Conservation (phyloP, 2,329 filamentous ascomycete genomes). For the Onygena corvina region DNA sequence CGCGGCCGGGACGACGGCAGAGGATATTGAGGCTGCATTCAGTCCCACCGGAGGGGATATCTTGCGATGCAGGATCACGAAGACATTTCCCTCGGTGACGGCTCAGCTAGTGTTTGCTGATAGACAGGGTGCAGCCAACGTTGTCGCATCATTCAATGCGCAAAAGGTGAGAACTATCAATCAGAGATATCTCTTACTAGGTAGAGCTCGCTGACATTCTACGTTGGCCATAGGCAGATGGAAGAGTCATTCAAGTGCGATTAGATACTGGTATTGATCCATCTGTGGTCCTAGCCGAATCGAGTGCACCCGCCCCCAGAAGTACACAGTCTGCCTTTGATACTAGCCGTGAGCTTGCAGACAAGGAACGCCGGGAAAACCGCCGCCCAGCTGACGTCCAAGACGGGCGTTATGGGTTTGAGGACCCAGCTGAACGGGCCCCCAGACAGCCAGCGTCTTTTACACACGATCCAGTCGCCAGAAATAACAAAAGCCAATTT, state of each 20-base stretch:
- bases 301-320: conserved; percentile 13
- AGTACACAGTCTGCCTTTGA: conserved; percentile 22
- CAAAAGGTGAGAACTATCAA: conserved; percentile 40
- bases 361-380: conserved; percentile 28
- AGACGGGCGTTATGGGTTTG: conserved; percentile 32
- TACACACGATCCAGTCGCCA: background rate
- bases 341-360: conserved; percentile 29
- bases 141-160: conserved; percentile 51
- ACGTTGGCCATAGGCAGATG: conserved; percentile 41
- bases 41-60: conserved; percentile 42
- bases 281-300: conserved; percentile 6
- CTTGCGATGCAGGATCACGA: conserved; percentile 42
- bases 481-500: conserved; percentile 13
- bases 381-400: conserved; percentile 26
- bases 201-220: conserved; percentile 8
- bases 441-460: conserved; percentile 1
- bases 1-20: conserved; percentile 52
- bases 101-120: conserved; percentile 49
- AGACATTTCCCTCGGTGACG: conserved; percentile 45
- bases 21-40: conserved; percentile 52
- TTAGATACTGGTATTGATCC: conserved; percentile 30
- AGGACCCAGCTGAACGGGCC: conserved; percentile 14
- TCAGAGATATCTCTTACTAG: background rate
- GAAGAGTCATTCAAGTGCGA: conserved; percentile 46
- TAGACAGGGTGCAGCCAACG: conserved; percentile 44